Conservation (phyloP, 495 filamentous ascomycete species). For the Evernia prunastri region DNA sequence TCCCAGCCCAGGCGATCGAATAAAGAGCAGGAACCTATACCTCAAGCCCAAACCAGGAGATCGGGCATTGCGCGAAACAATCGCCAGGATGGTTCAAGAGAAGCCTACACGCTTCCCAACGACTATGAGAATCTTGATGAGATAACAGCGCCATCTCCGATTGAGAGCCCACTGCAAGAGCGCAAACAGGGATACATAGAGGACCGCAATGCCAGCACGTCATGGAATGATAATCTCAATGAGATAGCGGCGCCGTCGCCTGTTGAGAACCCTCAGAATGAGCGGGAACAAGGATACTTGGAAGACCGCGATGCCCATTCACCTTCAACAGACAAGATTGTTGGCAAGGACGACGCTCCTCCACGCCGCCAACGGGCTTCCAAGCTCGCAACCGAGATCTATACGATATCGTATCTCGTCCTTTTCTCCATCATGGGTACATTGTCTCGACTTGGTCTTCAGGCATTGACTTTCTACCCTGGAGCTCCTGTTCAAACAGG, state of each 20-base stretch:
- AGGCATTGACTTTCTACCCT: constrained; percentile 74
- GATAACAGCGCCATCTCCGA: constrained; percentile 37
- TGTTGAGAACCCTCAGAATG: constrained; percentile 9
- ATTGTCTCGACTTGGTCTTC: constrained; percentile 73
- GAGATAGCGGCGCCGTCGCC: constrained; percentile 25
- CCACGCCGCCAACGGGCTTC: constrained; percentile 34
- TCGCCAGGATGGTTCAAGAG: not conserved
- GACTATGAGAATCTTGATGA: constrained; percentile 45
- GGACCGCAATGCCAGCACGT: not conserved
- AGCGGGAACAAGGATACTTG: constrained; percentile 9
- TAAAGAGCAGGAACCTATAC: not conserved
- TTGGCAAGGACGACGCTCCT: not conserved
- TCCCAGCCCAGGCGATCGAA: not conserved
- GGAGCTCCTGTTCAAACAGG: constrained; percentile 66
- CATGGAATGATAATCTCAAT: constrained; percentile 23
- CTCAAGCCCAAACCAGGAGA: not conserved
- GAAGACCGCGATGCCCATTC: constrained; percentile 7
- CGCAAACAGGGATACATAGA: constrained; percentile 6
- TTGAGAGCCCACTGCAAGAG: constrained; percentile 41
- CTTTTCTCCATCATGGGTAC: constrained; percentile 86
- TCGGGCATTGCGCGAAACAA: not conserved
- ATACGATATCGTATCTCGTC: constrained; percentile 73
- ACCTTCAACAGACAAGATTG: constrained; percentile 11
- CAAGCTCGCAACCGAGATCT: constrained; percentile 60
- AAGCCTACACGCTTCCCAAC: constrained; percentile 1